Conservation (phyloP, 805 yeast species). For the Citeromyces nyonsensis region DNA sequence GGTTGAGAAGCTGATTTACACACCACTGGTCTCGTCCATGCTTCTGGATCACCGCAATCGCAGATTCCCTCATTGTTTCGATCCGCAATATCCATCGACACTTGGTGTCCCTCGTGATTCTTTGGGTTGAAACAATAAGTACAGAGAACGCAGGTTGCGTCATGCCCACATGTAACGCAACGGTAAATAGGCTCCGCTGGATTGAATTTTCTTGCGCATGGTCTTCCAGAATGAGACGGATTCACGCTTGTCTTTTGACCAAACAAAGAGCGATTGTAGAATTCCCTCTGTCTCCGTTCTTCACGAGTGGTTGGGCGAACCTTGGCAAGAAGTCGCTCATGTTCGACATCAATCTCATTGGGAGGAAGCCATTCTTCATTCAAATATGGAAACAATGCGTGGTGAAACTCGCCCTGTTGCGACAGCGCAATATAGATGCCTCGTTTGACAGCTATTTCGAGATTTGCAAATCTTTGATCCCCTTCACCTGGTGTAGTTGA, state of each 20-base stretch:
- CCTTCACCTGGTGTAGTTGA: too few relatives aligned
- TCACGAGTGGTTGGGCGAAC: too few relatives aligned
- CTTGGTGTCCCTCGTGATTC: conserved; percentile 56
- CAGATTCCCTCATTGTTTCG: conserved; percentile 43
- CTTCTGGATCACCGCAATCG: conserved; percentile 60
- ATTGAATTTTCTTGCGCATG: conserved; percentile 52
- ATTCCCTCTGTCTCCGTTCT: neutral
- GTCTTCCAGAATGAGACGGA: conserved; percentile 37
- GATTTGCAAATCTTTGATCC: too few relatives aligned
- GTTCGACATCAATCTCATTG: too few relatives aligned
- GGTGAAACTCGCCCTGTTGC: too few relatives aligned
- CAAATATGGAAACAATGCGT: neutral
- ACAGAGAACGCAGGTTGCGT: conserved; percentile 68
- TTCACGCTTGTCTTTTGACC: conserved; percentile 1
- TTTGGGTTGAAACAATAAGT: conserved; percentile 53
- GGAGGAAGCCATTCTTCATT: neutral
- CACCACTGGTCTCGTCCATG: conserved; percentile 36
- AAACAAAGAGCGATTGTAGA: conserved; percentile 1
- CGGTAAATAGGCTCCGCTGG: conserved; percentile 54
- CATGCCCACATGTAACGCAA: conserved; percentile 65
- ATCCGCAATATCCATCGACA: conserved; percentile 30
- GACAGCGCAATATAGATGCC: too few relatives aligned
- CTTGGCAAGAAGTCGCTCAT: too few relatives aligned
- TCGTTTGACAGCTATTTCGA: too few relatives aligned
- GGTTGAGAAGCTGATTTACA: conserved; percentile 23